Conservation (phyloP, 164 flowering plant species). For the Euptelea pleiosperma region DNA sequence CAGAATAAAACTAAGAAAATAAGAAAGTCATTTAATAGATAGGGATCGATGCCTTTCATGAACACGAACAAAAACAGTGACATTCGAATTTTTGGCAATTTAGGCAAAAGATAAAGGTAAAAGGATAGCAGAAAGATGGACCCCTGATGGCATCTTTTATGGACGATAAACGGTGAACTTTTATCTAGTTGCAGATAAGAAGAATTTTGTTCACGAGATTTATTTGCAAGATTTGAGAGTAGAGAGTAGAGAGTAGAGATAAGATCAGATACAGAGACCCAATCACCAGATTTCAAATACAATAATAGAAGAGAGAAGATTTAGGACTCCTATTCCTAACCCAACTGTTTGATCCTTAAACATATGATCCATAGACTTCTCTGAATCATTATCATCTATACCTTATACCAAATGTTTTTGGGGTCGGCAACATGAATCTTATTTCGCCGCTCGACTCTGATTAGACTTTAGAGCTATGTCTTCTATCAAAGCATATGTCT, state of each 20-base stretch:
- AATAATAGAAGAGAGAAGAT: neutral
- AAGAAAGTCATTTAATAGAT: constrained; percentile 1
- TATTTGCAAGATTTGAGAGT: constrained; percentile 34
- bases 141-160: constrained; percentile 10
- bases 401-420: no score
- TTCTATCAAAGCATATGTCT: no score
- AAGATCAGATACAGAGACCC: constrained; percentile 17
- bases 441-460: no score
- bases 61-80: constrained; percentile 9
- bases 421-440: no score
- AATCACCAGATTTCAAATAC: no score
- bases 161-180: no score
- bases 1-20: neutral
- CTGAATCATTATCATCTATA: no score
- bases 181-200: constrained; percentile 28
- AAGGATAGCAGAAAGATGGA: constrained; percentile 11
- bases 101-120: neutral
- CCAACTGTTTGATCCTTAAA: neutral
- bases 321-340: neutral
- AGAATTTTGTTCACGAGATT: constrained; percentile 31
- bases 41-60: neutral
- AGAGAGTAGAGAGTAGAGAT: constrained; percentile 31
- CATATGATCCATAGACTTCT: no score
- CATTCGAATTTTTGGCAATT: constrained; percentile 2
- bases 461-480: no score